Evolutionary conservation across 257 asterid genomes (phyloP).

Genomic region (Primulina huaijiensis): DNA sequence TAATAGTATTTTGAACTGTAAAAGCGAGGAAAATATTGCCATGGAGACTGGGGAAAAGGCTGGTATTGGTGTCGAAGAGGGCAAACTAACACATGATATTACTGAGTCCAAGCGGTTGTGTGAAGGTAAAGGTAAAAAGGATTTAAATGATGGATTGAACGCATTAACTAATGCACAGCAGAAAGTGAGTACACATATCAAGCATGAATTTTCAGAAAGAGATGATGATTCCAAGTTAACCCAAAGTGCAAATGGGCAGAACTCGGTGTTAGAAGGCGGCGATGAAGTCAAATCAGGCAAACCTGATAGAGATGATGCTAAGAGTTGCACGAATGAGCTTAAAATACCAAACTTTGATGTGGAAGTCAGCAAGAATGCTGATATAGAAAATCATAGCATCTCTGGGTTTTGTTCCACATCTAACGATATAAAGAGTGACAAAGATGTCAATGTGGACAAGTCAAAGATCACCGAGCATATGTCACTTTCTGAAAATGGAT

Average conservation of each 20-base stretch:
- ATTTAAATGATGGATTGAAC: conserved; percentile 29
- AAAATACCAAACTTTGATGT: conserved; percentile 24
- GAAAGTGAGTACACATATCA: conserved; percentile 23
- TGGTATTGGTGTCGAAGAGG: conserved; percentile 23
- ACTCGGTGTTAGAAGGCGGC: conserved; percentile 25
- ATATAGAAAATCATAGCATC: conserved; percentile 25
- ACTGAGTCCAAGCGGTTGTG: conserved; percentile 18
- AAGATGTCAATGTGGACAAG: conserved; percentile 31
- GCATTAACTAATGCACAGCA: conserved; percentile 11
- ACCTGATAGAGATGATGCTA: conserved; percentile 27
- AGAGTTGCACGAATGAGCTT: conserved; percentile 20
- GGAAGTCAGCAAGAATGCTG: conserved; percentile 18
- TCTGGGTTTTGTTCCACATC: conserved; percentile 22
- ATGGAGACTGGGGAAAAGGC: conserved; percentile 25
- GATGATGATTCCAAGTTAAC: conserved; percentile 26
- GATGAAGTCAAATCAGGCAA: conserved; percentile 29
- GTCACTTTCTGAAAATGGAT: conserved; percentile 28
- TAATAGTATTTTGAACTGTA: conserved; percentile 28
- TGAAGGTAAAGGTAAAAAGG: conserved; percentile 25
- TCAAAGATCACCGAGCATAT: conserved; percentile 24
- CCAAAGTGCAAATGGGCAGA: conserved; percentile 21
- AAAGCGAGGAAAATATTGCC: conserved; percentile 24
- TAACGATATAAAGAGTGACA: conserved; percentile 29
- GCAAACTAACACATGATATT: conserved; percentile 31
- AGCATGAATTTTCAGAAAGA: conserved; percentile 29